Percentiles rank a stretch among this genome's conserved stretches.
phyloP scores from a whole-genome alignment of 257 asterid genomes.

The Vinca minor region DNA sequence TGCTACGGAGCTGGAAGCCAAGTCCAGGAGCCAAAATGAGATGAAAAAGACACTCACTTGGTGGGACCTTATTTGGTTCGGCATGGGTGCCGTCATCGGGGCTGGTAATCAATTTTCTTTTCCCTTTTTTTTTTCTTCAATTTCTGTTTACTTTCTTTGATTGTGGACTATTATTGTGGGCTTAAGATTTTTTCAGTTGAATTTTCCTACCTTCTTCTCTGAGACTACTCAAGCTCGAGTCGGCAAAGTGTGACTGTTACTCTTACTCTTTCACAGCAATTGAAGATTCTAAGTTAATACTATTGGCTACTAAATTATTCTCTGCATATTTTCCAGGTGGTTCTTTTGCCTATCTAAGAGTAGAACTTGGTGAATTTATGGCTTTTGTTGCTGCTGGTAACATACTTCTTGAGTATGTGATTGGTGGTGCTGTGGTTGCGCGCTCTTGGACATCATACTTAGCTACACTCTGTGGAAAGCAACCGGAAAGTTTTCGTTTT shows the following conservation, averaged over 20 bases:
- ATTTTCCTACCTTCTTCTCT: no score
- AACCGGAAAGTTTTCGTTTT: conserved; percentile 42
- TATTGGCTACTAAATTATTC: neutral
- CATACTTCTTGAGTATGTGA: conserved; percentile 61
- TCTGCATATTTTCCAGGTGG: conserved; percentile 39
- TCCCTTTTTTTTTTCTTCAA: no score
- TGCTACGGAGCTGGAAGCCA: conserved; percentile 47
- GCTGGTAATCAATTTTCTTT: conserved; percentile 76
- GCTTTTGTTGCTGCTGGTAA: conserved; percentile 88
- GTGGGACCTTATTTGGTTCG: conserved; percentile 93
- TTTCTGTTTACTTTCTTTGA: no score
- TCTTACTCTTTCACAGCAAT: neutral
- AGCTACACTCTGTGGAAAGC: conserved; percentile 50
- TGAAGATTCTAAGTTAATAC: neutral
- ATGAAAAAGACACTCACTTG: conserved; percentile 71
- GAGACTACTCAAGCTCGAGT: no score
- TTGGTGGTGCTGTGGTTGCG: conserved; percentile 80
- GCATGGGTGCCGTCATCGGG: conserved; percentile 86
- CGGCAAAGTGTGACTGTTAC: no score
- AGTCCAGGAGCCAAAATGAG: conserved; percentile 40
- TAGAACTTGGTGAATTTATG: conserved; percentile 80
- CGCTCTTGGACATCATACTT: conserved; percentile 90
- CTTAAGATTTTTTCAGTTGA: no score
- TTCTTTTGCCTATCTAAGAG: conserved; percentile 76
- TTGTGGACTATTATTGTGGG: neutral